A percentile compares a stretch with the other conserved stretches of the same genome.
These are phyloP conservation scores for Amyloporia xantha DNA, from an alignment of 768 basidiomycete genomes.

Conservation along the genomic window DNA sequence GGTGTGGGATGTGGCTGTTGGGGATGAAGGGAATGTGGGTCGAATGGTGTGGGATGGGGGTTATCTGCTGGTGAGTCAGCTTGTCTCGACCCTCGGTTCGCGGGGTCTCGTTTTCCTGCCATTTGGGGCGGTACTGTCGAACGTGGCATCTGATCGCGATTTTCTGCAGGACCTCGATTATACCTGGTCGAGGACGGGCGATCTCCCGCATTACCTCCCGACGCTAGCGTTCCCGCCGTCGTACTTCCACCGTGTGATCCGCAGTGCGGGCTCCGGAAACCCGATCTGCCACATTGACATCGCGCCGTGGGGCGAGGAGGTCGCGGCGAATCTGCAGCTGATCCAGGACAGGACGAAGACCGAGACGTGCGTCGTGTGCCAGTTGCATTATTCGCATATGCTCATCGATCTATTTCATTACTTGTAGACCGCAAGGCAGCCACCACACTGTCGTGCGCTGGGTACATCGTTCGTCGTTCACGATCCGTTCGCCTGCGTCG, in stretches of 20 bases:
- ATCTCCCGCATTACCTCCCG: constrained; percentile 75
- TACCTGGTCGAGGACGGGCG: constrained; percentile 67
- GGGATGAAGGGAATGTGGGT: constrained; percentile 83
- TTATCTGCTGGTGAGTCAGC: constrained; percentile 68
- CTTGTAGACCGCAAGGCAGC: constrained; percentile 64
- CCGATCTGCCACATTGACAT: constrained; percentile 69
- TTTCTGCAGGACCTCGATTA: constrained; percentile 72
- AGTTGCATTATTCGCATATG: constrained; percentile 4
- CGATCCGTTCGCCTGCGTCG: constrained; percentile 46
- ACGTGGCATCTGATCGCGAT: not conserved
- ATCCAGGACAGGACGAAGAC: constrained; percentile 72
- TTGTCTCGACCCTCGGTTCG: not conserved
- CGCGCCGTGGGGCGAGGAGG: constrained; percentile 72
- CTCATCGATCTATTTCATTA: constrained; percentile 7
- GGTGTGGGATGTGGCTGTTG: constrained; percentile 82
- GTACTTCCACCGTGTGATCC: constrained; percentile 82
- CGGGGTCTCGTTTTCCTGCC: not conserved
- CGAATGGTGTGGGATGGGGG: constrained; percentile 84
- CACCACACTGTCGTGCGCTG: constrained; percentile 80
- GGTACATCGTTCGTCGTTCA: constrained; percentile 77
- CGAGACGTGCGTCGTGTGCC: constrained; percentile 58
- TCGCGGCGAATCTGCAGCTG: constrained; percentile 65
- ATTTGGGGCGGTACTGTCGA: not conserved
- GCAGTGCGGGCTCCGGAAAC: constrained; percentile 35
- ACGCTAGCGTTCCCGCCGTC: constrained; percentile 80